Evolutionary conservation across 1,284 basidiomycete genomes (phyloP).

Genomic region (Cutaneotrichosporon spelunceum): DNA sequence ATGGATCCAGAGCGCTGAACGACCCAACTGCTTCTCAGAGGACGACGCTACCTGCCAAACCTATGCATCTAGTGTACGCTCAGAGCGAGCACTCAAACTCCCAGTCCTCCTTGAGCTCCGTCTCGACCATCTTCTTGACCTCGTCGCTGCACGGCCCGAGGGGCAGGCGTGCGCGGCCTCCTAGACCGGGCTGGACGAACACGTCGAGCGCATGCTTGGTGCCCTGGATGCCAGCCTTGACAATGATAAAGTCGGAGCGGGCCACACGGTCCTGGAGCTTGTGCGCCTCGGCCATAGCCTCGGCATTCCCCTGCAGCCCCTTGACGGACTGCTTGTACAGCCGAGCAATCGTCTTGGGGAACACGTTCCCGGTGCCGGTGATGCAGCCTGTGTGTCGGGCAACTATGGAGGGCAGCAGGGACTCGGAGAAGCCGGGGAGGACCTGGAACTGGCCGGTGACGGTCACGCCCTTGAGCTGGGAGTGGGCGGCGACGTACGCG

Average conservation of each 20-base stretch:
- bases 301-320: conserved; percentile 54
- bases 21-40: no score
- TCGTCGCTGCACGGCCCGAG: conserved; percentile 53
- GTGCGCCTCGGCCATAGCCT: conserved; percentile 64
- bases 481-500: conserved; percentile 38
- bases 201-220: conserved; percentile 64
- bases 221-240: conserved; percentile 59
- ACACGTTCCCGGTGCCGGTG: conserved; percentile 70
- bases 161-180: conserved; percentile 62
- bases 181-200: conserved; percentile 66
- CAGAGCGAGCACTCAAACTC: conserved; percentile 61
- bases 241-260: conserved; percentile 68
- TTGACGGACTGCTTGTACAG: conserved; percentile 58
- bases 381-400: conserved; percentile 65
- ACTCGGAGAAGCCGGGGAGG: conserved; percentile 51
- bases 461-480: conserved; percentile 30
- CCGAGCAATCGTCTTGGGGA: conserved; percentile 67
- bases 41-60: not conserved
- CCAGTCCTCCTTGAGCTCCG: conserved; percentile 61
- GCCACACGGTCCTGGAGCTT: conserved; percentile 66
- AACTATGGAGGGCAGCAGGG: conserved; percentile 64
- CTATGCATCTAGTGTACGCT: not conserved
- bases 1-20: no score
- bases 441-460: conserved; percentile 45
- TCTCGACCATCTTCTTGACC: conserved; percentile 50